Base-by-base conservation (phyloP, 108 stramenopile species). In the Cylindrotheca fusiformis region DNA sequence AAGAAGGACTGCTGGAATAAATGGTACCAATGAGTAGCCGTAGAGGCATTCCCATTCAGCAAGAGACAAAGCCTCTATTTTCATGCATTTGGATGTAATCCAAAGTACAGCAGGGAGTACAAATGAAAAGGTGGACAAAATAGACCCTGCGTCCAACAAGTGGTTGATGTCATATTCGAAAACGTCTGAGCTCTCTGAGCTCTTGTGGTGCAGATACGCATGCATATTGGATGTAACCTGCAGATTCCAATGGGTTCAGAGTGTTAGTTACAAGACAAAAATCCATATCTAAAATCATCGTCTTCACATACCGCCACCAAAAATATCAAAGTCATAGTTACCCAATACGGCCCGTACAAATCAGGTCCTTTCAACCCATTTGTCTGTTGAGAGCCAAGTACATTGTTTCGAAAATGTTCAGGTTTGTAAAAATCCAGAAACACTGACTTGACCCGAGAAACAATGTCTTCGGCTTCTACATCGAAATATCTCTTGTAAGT, bases 331-430 rank as follows among this genome's bases (percentile, higher is more conserved):
- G 88, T 85, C 76, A 86, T 76, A 30, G 88, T 84, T 44, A 90
- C 83, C 91, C 91, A 93, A 48, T 86, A 58, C 17, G 91, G 91
- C 48, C 91, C 91, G 52, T 93, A 93, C 29, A 93, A 68, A 79
- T 93, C 91, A 1, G 91, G 86, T 41, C 87, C 88, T 46, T 87
- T 93, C 51, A 75, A 50, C 3, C 31, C 48, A 14, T 47, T 44
- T 2, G 59, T 68, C 51, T 60, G 59, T 29, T 63, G 46, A 0
- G 48, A 5, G 12, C 78, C 76, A 52, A 93, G 24, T 3, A 90
- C 85, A 50, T 84, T 74, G 33, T 77, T 75, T 18, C 92, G 76
- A 63, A 93, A 93, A 22, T 84, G 71, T 64, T 90, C 84, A 6
- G 79, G 85, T 24, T 75, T 70, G 52, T 76, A 74, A 65, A 75